A percentile compares a stretch with the other conserved stretches of the same genome.
Evolutionary conservation across 2,329 filamentous ascomycete genomes (phyloP).

Genomic region (Alternaria brassicae): DNA sequence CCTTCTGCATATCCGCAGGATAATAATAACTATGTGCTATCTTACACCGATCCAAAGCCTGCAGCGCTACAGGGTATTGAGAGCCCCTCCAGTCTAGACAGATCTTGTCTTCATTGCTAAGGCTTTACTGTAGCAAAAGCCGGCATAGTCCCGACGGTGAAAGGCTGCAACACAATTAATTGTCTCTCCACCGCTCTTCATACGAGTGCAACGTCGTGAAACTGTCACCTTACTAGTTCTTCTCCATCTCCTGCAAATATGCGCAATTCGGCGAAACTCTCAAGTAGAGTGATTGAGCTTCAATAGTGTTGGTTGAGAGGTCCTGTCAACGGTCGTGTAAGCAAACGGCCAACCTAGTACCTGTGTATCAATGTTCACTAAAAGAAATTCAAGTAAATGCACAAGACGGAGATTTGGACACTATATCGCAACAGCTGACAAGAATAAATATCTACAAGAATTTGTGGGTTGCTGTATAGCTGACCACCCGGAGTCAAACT

Average conservation of each 20-base stretch:
- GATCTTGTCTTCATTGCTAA: no score
- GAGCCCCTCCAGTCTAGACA: neutral
- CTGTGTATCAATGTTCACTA: neutral
- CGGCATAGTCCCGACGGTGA: neutral
- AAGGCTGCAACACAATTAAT: neutral
- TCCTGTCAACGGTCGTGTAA: neutral
- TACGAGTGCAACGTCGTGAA: neutral
- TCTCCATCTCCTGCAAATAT: neutral
- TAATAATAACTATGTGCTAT: neutral
- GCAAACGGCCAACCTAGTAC: neutral
- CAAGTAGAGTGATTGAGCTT: conserved; percentile 7
- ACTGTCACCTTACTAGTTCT: neutral
- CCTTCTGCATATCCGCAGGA: neutral
- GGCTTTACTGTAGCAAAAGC: neutral
- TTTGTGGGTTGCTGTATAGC: neutral
- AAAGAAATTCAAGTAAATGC: no score
- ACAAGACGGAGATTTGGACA: no score
- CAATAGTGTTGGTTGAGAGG: no score
- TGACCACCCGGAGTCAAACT: neutral
- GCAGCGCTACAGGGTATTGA: neutral
- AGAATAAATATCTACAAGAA: conserved; percentile 26
- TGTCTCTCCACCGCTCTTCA: neutral
- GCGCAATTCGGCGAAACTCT: neutral
- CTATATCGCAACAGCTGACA: neutral
- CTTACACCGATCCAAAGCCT: neutral